Percentiles rank a stretch among this genome's conserved stretches.
These are phyloP conservation scores for Starmerella scarabaei DNA, from an alignment of 805 yeast species.

Conservation along the genomic window DNA sequence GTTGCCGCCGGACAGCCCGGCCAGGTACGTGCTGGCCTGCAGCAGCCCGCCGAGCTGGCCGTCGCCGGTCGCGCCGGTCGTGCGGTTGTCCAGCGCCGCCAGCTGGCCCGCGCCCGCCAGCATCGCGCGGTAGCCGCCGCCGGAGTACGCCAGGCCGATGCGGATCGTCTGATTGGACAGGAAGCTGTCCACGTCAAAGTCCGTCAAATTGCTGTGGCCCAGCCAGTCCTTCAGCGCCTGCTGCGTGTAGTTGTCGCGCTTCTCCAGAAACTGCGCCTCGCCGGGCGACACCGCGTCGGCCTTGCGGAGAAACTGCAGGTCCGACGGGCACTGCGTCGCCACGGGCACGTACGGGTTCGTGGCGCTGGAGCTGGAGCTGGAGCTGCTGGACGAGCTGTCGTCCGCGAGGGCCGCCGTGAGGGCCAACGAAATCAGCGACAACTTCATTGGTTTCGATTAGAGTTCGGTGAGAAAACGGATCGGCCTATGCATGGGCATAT, in stretches of 20 bases:
- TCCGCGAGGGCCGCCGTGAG: constrained; percentile 4
- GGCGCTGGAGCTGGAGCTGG: no score
- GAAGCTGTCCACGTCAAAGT: constrained; percentile 35
- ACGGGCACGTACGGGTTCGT: constrained; percentile 29
- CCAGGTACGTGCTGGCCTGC: constrained; percentile 43
- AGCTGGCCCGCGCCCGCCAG: constrained; percentile 44
- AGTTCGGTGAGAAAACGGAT: background rate
- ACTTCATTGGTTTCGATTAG: background rate
- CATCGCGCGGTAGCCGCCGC: constrained; percentile 77
- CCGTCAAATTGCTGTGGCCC: constrained; percentile 34
- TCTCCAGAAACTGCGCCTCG: constrained; percentile 25
- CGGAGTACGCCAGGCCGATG: constrained; percentile 46
- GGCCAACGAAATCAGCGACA: constrained; percentile 1
- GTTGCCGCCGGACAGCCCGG: constrained; percentile 61
- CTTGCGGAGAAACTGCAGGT: constrained; percentile 23
- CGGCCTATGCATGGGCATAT: background rate
- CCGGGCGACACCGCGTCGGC: constrained; percentile 24
- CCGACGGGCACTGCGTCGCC: constrained; percentile 29
- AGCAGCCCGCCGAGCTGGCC: constrained; percentile 40
- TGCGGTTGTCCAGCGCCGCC: constrained; percentile 39
- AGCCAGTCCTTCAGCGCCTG: constrained; percentile 34
- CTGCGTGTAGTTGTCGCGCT: constrained; percentile 27
- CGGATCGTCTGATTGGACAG: constrained; percentile 22
- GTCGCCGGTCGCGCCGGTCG: constrained; percentile 25
- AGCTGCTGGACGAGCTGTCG: no score